Percentiles rank a stretch among this genome's conserved stretches.
Conservation (phyloP, 352 stramenopile species). For the Phytophthora macrochlamydospora region DNA sequence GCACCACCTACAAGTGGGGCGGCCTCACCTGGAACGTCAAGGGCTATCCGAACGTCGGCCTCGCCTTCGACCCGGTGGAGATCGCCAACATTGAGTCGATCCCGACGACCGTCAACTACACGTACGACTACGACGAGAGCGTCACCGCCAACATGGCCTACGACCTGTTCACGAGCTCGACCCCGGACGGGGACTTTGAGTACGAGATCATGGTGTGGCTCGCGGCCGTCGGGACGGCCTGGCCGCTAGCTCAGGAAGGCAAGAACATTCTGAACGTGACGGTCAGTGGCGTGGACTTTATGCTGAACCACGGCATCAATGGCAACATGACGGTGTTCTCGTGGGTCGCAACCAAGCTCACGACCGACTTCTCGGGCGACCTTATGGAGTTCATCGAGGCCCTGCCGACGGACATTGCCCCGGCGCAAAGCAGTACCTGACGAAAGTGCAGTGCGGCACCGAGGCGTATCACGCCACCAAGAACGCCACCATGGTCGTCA, state of each 20-base stretch:
- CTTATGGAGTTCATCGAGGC: conserved; percentile 36
- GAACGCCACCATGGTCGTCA: conserved; percentile 28
- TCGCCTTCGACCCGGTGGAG: conserved; percentile 29
- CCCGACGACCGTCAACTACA: conserved; percentile 38
- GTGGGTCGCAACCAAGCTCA: conserved; percentile 34
- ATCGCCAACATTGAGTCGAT: conserved; percentile 38
- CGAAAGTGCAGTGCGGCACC: conserved; percentile 35
- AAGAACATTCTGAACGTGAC: conserved; percentile 33
- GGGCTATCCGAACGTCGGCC: conserved; percentile 30
- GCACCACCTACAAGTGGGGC: conserved; percentile 25
- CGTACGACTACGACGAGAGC: conserved; percentile 32
- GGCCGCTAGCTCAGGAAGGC: conserved; percentile 37
- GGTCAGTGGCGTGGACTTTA: conserved; percentile 31
- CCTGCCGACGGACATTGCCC: conserved; percentile 22
- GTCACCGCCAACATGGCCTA: conserved; percentile 30
- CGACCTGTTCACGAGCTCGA: conserved; percentile 46
- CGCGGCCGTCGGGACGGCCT: conserved; percentile 34
- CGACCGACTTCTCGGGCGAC: conserved; percentile 38
- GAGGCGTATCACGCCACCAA: conserved; percentile 26
- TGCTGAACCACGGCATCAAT: conserved; percentile 40
- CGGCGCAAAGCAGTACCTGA: conserved; percentile 33
- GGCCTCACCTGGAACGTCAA: conserved; percentile 30
- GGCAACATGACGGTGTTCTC: conserved; percentile 44
- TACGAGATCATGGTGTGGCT: conserved; percentile 51
- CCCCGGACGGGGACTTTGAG: conserved; percentile 25